Base-by-base conservation (phyloP, 208 protist species). In the Angomonas ambiguus region DNA sequence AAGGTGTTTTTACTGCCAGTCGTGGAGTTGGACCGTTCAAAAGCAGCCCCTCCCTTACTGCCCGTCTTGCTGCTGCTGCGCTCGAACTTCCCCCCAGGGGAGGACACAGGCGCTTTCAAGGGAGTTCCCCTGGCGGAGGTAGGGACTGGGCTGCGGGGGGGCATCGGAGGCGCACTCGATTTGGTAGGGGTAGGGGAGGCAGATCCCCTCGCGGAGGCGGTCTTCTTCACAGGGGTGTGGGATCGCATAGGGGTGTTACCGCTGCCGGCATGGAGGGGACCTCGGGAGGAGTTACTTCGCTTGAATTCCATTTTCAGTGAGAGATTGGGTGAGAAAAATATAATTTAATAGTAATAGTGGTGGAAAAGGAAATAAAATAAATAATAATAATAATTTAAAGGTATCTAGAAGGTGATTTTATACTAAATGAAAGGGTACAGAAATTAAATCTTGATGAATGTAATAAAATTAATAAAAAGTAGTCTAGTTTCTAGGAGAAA, bases 211-310 rank as follows among this genome's bases (percentile, higher is more conserved):
- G 38, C 38, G 38, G 64, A 34, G 18, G 72, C 71, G n/a, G 53
- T 4, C 30, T 62, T 69, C 2, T 51, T 59, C 10, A 74, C 48
- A 0, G 76, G 74, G 2, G 69, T 80, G 33, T 64, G 48, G 6
- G 71, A 65, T 28, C 71, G 66, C 30, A 72, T 62, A 1, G 71
- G 74, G 0, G 72, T 80, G 2, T 11, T 69, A 38, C 24, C 53
- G 35, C 70, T 20, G 13, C 56, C 62, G 35, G 49, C 71, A 18
- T 32, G 56, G 18, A 82, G 51, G 2, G 72, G 69, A 1, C 72
- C 77, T 32, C 79, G 75, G 0, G 83, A 88, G 1, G 87, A 93
- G 69, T 88, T 85, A 6, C 53, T 79, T 11, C 87, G 87, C 38
- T 83, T 83, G 64, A 90, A 93, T 41, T 91, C 79, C 83, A 93